These are phyloP conservation scores for Aristolochia californica DNA, from an alignment of 164 flowering plant species.

Conservation along the genomic window DNA sequence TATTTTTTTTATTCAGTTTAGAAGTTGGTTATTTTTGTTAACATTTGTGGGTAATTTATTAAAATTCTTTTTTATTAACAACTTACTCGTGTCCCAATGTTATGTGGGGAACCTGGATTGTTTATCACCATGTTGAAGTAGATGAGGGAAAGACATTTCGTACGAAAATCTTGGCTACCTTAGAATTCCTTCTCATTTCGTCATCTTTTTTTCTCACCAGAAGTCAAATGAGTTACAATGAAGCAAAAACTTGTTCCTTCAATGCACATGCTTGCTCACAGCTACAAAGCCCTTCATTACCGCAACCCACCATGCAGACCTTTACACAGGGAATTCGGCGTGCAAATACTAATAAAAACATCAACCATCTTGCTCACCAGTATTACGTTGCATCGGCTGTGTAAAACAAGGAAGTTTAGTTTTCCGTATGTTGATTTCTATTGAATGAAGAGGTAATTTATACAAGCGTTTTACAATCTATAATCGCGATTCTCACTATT, in stretches of 20 bases:
- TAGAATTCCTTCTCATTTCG: constrained; percentile 49
- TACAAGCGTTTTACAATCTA: no score
- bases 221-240: constrained; percentile 60
- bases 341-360: constrained; percentile 62
- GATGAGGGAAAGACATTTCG: constrained; percentile 52
- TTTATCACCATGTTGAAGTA: constrained; percentile 20
- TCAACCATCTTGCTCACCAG: constrained; percentile 85
- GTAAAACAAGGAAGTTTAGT: no score
- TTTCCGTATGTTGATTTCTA: no score
- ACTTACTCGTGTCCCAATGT: constrained; percentile 81
- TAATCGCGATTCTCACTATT: no score
- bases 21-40: no score
- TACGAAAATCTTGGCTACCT: constrained; percentile 61
- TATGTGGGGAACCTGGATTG: no score
- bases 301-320: constrained; percentile 63
- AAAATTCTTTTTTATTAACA: no score
- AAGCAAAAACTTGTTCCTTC: constrained; percentile 76
- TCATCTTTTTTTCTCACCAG: constrained; percentile 76
- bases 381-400: no score
- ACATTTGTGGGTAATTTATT: no score
- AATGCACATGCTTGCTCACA: constrained; percentile 55
- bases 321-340: constrained; percentile 39
- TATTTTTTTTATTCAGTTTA: no score
- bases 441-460: no score
- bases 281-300: constrained; percentile 75